Base-by-base conservation (phyloP, 73 alveolate genomes). In the Paramecium octaurelia region DNA sequence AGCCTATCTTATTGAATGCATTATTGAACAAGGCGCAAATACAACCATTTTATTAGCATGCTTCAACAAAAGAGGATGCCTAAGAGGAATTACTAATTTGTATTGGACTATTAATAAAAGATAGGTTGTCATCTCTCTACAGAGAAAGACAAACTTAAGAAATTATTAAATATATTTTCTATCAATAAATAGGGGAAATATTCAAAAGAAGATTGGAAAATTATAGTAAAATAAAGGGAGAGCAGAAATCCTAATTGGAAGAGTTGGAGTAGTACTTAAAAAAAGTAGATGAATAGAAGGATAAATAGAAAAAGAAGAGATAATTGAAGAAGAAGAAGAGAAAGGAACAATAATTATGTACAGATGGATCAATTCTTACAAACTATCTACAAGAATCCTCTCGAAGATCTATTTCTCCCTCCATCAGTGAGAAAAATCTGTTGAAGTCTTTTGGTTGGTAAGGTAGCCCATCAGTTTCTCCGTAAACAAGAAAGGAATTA, bases 31-130 rank as follows among this genome's bases (percentile, higher is more conserved):
- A 73, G 24, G 59, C 87, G 0, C 20, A 73, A 36, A 73, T 73
- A 40, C 68, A 73, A 36, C 87, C 87, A 36, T 73, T 73, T 73
- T 73, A 73, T 73, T 40, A 73, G n/a, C 87, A 73, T 35, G 87
- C 87, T 3, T 73, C 87, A 35, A 73, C 87, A 73, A 73, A 73
- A 73, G 87, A 73, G 10, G 87, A 73, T 73, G 87, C 87, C 4
- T 73, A 73, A 73, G 87, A 73, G 4, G 87, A 73, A 5, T 36
- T 73, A 36, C 4, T 73, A 34, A 73, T 73, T 73, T 73, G 87
- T n/a, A 12, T 73, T n/a, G 87, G 87, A 21, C 34, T 40, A 1
- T 23, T 40, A 20, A 35, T 73, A 12, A 73, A 73, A 36, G 87
- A 73, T 1, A 12, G 20, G 20, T 21, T 73, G n/a, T 14, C 36